Evolutionary conservation across 2,329 filamentous ascomycete species (phyloP).

Genomic region (Alternaria viburni): DNA sequence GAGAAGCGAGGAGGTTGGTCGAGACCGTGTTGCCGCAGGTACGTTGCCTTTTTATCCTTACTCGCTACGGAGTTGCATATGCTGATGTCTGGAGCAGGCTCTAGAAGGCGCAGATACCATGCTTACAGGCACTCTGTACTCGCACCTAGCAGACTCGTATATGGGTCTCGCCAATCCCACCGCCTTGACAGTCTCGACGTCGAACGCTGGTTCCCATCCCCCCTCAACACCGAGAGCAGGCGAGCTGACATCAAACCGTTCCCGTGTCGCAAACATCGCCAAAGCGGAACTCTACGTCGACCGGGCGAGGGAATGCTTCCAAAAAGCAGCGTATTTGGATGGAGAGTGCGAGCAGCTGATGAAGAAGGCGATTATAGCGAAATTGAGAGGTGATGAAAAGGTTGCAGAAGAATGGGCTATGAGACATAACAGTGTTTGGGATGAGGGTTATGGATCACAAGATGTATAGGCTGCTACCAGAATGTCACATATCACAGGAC

Average conservation of each 20-base stretch:
- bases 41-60: conserved; percentile 11
- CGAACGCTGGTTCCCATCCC: not conserved
- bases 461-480: not conserved
- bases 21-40: conserved; percentile 75
- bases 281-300: conserved; percentile 46
- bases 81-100: conserved; percentile 32
- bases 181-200: not conserved
- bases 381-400: conserved; percentile 60
- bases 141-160: conserved; percentile 74
- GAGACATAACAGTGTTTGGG: conserved; percentile 44
- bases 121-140: conserved; percentile 71
- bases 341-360: conserved; percentile 79
- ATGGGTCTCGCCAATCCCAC: conserved; percentile 74
- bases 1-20: conserved; percentile 68
- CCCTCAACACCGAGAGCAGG: conserved; percentile 1
- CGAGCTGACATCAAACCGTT: conserved; percentile 13
- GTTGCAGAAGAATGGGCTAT: conserved; percentile 47
- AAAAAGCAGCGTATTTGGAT: conserved; percentile 69
- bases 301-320: conserved; percentile 57
- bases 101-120: conserved; percentile 72
- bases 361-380: conserved; percentile 81
- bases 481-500: not conserved
- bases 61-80: not conserved
- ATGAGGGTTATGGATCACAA: conserved; percentile 25
- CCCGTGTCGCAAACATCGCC: conserved; percentile 29